A percentile compares a stretch with the other conserved stretches of the same genome.
phyloP scores from a whole-genome alignment of 805 yeast species.

The Wickerhamiella domercqiae region DNA sequence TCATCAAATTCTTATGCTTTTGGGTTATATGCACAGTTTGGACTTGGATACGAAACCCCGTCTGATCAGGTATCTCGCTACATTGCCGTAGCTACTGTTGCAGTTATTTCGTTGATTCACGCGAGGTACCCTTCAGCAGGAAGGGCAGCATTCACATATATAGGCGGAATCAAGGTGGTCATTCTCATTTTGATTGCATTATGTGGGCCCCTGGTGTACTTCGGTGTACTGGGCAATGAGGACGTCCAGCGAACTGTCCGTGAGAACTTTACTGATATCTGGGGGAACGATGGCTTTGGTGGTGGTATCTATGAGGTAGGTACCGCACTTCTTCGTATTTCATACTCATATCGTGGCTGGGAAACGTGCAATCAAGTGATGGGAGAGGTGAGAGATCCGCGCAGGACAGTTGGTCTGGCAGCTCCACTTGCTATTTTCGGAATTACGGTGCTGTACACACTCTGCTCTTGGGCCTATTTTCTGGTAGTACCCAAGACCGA shows the following conservation, averaged over 20 bases:
- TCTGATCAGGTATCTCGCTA: constrained; percentile 27
- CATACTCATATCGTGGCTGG: constrained; percentile 57
- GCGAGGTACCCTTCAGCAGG: constrained; percentile 35
- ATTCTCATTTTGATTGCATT: constrained; percentile 35
- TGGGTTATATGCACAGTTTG: constrained; percentile 40
- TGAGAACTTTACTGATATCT: constrained; percentile 27
- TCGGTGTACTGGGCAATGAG: constrained; percentile 13
- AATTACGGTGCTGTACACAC: constrained; percentile 38
- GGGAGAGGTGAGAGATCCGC: constrained; percentile 42
- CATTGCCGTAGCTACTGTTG: constrained; percentile 32
- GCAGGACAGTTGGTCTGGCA: constrained; percentile 39
- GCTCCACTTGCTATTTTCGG: constrained; percentile 43
- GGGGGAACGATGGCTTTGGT: constrained; percentile 28
- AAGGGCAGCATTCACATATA: constrained; percentile 34
- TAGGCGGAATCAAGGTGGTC: constrained; percentile 40
- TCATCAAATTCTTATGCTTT: constrained; percentile 52
- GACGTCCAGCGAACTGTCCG: constrained; percentile 9
- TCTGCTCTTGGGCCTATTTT: constrained; percentile 44
- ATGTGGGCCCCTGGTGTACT: constrained; percentile 30
- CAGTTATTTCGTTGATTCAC: constrained; percentile 31
- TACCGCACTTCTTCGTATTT: constrained; percentile 42
- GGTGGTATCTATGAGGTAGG: constrained; percentile 36
- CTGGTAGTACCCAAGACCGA: constrained; percentile 33
- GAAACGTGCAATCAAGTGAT: constrained; percentile 52
- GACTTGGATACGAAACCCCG: constrained; percentile 27